Base-by-base conservation (phyloP, 768 basidiomycete species). In the Mycena amicta region DNA sequence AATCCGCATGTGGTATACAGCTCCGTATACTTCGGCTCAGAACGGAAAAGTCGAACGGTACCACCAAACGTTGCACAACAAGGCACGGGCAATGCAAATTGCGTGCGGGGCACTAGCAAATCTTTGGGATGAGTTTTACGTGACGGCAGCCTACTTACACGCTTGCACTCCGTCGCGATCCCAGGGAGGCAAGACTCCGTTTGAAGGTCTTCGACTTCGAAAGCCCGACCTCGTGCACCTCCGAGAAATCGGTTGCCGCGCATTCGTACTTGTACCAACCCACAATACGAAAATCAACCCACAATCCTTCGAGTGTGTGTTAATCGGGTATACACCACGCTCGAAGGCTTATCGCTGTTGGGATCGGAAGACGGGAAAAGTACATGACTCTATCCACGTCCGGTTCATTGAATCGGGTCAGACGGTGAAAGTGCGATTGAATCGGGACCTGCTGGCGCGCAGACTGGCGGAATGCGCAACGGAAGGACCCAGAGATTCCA, bases 41-140 rank as follows among this genome's bases (percentile, higher is more conserved):
- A 78, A 72, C 55, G 74, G 78, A 3, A 57, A 62, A 6, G 74
- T 74, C 3, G 75, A 80, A 52, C 66, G 72, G 0, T 52, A 72
- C 33, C 76, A 80, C 52, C 63, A 66, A 6, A 78, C 75, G 0
- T 55, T 76, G 4, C 64, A 76, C 53, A 66, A 62, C 13, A 68
- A 72, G 39, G 69, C 67, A 3, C 56, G 63, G 1, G 59, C 74
- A 0, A 75, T 76, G 72, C 62, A 62, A 0, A 55, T 69, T 22
- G 67, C 67, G 15, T 60, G 65, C 15, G 58, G 65, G 0, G 53
- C 63, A 2, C 75, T 74, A 0, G 47, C 62, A 11, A 66, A 68
- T 45, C 57, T 68, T 0, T 77, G 75, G 75, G 68, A 72, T 25
- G 70, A 76, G 41, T 71, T 75, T 25, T 69, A 72, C 31, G 41